phyloP scores from a whole-genome alignment of 2,329 filamentous ascomycete genomes.

The Escovopsis weberi region DNA sequence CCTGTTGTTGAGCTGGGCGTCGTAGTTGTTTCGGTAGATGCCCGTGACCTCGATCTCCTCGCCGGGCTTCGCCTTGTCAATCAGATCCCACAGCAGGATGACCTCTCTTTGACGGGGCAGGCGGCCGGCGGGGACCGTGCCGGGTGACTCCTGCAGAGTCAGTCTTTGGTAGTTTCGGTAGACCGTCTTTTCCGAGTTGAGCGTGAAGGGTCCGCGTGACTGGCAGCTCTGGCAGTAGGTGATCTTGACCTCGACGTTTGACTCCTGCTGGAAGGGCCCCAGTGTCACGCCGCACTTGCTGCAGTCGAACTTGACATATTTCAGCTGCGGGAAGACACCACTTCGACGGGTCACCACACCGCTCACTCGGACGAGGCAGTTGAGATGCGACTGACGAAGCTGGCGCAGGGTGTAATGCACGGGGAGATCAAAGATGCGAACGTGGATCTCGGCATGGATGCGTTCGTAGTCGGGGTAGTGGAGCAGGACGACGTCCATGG shows the following conservation, averaged over 20 bases:
- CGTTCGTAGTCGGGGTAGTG: slow-evolving; percentile 97
- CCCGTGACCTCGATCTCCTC: slow-evolving; percentile 97
- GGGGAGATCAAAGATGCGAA: slow-evolving; percentile 88
- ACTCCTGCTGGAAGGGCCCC: slow-evolving; percentile 94
- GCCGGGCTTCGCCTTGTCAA: slow-evolving; percentile 90
- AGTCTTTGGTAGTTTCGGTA: slow-evolving; percentile 98
- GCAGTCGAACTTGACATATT: slow-evolving; percentile 98
- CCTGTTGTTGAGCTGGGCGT: slow-evolving; percentile 93
- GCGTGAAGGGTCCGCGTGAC: slow-evolving; percentile 81
- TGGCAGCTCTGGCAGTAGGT: slow-evolving; percentile 95
- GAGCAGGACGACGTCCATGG: slow-evolving; percentile 88
- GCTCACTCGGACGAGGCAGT: slow-evolving; percentile 85
- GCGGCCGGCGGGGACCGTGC: slow-evolving; percentile 89
- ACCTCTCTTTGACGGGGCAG: slow-evolving; percentile 88
- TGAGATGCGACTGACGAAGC: slow-evolving; percentile 86
- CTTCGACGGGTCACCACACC: slow-evolving; percentile 90
- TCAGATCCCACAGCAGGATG: slow-evolving; percentile 90
- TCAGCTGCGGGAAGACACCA: slow-evolving; percentile 93
- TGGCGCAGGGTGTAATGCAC: slow-evolving; percentile 92
- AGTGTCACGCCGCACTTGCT: slow-evolving; percentile 82
- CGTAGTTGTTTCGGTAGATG: slow-evolving; percentile 96
- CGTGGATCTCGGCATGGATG: slow-evolving; percentile 95
- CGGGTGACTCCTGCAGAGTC: slow-evolving; percentile 91
- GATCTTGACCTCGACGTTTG: slow-evolving; percentile 90
- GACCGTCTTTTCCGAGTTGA: slow-evolving; percentile 95